A percentile compares a stretch with the other conserved stretches of the same genome.
Conservation (phyloP, 2,329 filamentous ascomycete genomes). For the Xylaria sp. region DNA sequence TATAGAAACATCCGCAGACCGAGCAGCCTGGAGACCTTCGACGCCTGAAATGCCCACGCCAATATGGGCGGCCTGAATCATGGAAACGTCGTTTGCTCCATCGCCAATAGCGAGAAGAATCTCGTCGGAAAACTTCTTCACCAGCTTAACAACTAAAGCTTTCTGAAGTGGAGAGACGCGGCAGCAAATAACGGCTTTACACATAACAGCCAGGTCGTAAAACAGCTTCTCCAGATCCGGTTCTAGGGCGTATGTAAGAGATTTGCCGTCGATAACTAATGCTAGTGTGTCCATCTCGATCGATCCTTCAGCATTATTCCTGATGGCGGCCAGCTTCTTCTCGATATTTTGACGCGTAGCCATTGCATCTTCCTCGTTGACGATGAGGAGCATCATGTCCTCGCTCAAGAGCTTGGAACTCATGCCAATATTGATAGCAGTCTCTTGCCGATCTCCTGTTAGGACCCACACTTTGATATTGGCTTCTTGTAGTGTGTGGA, state of each 20-base stretch:
- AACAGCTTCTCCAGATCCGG: constrained; percentile 93
- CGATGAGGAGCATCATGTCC: constrained; percentile 96
- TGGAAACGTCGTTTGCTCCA: constrained; percentile 98
- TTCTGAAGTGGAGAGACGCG: constrained; percentile 97
- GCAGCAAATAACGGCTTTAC: constrained; percentile 98
- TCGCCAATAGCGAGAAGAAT: constrained; percentile 96
- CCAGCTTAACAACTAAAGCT: constrained; percentile 95
- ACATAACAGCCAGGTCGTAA: constrained; percentile 89
- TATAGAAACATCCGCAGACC: constrained; percentile 94
- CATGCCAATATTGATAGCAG: constrained; percentile 99
- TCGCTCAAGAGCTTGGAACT: constrained; percentile 98
- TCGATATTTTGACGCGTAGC: constrained; percentile 86
- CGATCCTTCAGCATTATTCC: constrained; percentile 76
- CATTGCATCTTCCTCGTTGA: constrained; percentile 84
- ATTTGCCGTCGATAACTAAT: constrained; percentile 94
- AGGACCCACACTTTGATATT: constrained; percentile 99
- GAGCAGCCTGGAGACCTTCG: constrained; percentile 94
- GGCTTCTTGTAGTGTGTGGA: constrained; percentile 93
- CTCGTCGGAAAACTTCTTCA: constrained; percentile 89
- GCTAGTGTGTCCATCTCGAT: constrained; percentile 87
- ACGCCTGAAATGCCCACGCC: constrained; percentile 96
- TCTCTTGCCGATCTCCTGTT: constrained; percentile 97
- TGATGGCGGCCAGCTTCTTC: constrained; percentile 92
- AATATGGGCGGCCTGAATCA: constrained; percentile 99
- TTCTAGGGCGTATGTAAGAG: constrained; percentile 89